phyloP scores from a whole-genome alignment of 768 basidiomycete genomes.

The Amanita pallidorosea region DNA sequence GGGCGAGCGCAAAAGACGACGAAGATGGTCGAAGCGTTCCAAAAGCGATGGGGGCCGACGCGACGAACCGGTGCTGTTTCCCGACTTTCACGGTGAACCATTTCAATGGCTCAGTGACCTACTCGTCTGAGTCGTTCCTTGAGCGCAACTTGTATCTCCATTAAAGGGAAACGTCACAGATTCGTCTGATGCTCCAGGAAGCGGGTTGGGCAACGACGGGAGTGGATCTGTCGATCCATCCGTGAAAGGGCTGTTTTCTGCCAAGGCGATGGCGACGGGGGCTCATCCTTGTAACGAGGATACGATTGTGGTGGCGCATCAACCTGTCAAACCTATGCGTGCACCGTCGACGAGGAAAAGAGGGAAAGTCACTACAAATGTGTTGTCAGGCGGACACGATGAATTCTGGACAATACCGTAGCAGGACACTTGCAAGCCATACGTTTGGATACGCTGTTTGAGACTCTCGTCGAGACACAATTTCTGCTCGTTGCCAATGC shows the following conservation, averaged over 20 bases:
- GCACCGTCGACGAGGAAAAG: slow-evolving; percentile 85
- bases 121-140: slow-evolving; percentile 85
- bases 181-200: slow-evolving; percentile 18
- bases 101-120: slow-evolving; percentile 84
- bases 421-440: slow-evolving; percentile 40
- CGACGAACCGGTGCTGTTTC: slow-evolving; percentile 64
- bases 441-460: slow-evolving; percentile 82
- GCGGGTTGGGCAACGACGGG: slow-evolving; percentile 36
- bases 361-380: slow-evolving; percentile 21
- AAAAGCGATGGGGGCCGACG: slow-evolving; percentile 85
- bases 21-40: slow-evolving; percentile 92
- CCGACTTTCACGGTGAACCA: slow-evolving; percentile 89
- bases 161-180: slow-evolving; percentile 48
- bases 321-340: slow-evolving; percentile 89
- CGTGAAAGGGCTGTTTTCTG: slow-evolving; percentile 81
- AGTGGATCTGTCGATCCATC: slow-evolving; percentile 85
- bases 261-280: slow-evolving; percentile 83
- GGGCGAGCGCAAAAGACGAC: slow-evolving; percentile 81
- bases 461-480: slow-evolving; percentile 84
- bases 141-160: slow-evolving; percentile 77
- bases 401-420: slow-evolving; percentile 12
- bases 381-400: slow-evolving; percentile 39
- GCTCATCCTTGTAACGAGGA: slow-evolving; percentile 90
- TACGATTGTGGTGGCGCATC: slow-evolving; percentile 90
- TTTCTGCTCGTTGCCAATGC: slow-evolving; percentile 80